phyloP scores from a whole-genome alignment of 116 monocot genomes.

The Phalaenopsis hybrid region DNA sequence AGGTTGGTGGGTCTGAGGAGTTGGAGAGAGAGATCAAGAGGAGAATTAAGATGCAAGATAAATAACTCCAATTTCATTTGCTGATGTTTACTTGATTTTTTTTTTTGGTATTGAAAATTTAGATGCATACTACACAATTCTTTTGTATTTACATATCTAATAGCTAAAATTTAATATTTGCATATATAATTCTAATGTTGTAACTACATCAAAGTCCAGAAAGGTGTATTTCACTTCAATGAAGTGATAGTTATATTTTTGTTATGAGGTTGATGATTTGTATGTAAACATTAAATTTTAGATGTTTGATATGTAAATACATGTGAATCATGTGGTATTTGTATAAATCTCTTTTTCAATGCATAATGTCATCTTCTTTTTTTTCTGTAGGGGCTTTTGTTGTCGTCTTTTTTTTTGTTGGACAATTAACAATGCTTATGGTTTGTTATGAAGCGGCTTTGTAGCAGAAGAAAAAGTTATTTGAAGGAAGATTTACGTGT shows the following conservation, averaged over 20 bases:
- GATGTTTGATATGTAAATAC: too few species aligned
- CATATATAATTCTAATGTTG: too few species aligned
- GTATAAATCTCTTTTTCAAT: not conserved
- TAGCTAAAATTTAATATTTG: too few species aligned
- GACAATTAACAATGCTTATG: not conserved
- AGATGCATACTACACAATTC: too few species aligned
- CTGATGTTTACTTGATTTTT: not conserved
- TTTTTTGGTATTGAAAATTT: not conserved
- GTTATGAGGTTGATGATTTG: too few species aligned
- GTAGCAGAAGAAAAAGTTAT: not conserved
- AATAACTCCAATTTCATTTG: not conserved
- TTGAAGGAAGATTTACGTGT: too few species aligned
- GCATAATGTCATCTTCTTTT: not conserved
- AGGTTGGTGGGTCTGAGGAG: conserved; percentile 68
- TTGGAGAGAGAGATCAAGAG: conserved; percentile 64
- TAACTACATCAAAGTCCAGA: too few species aligned
- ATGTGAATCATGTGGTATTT: too few species aligned
- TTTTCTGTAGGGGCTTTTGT: not conserved
- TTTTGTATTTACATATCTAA: too few species aligned
- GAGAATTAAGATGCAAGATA: conserved; percentile 41
- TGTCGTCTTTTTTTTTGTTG: not conserved
- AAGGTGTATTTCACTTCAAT: too few species aligned
- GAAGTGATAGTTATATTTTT: too few species aligned
- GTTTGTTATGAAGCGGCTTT: not conserved
- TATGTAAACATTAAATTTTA: too few species aligned